Evolutionary conservation across 139 green algal genomes (phyloP).

Genomic region (Coelastrella sp.): DNA sequence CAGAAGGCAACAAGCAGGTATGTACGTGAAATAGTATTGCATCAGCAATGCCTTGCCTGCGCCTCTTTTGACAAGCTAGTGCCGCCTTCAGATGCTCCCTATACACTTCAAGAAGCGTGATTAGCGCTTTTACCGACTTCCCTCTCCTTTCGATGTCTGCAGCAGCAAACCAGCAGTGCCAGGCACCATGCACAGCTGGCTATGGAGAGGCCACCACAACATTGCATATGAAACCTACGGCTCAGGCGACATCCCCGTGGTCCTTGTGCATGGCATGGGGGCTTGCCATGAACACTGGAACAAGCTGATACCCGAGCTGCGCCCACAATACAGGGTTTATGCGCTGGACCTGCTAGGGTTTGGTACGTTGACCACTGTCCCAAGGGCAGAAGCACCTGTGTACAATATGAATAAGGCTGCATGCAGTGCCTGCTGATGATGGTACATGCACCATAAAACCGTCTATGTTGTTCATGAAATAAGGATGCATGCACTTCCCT

Average conservation of each 20-base stretch:
- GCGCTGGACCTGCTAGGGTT: conserved; percentile 35
- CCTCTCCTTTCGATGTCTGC: not conserved
- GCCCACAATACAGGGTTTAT: conserved; percentile 37
- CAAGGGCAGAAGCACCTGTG: too few species aligned
- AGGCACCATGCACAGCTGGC: conserved; percentile 1
- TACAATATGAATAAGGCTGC: too few species aligned
- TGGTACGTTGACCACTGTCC: not conserved
- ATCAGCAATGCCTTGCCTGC: too few species aligned
- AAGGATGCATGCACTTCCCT: too few species aligned
- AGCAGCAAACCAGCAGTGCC: not conserved
- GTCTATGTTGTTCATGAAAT: too few species aligned
- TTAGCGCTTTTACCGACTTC: not conserved
- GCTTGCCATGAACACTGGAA: conserved; percentile 39
- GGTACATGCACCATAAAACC: too few species aligned
- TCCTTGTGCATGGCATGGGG: conserved; percentile 39
- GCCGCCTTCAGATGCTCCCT: not conserved
- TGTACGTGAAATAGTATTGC: too few species aligned
- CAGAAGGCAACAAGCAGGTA: too few species aligned
- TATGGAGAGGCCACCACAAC: conserved; percentile 6
- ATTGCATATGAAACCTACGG: conserved; percentile 9
- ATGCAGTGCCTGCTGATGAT: too few species aligned
- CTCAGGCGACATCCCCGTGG: not conserved
- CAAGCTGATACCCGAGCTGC: conserved; percentile 14
- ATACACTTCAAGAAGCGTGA: not conserved
- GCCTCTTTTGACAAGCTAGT: not conserved